These are phyloP conservation scores for Notholithocarpus densiflorus DNA, from an alignment of 306 rosid genomes.

Conservation along the genomic window DNA sequence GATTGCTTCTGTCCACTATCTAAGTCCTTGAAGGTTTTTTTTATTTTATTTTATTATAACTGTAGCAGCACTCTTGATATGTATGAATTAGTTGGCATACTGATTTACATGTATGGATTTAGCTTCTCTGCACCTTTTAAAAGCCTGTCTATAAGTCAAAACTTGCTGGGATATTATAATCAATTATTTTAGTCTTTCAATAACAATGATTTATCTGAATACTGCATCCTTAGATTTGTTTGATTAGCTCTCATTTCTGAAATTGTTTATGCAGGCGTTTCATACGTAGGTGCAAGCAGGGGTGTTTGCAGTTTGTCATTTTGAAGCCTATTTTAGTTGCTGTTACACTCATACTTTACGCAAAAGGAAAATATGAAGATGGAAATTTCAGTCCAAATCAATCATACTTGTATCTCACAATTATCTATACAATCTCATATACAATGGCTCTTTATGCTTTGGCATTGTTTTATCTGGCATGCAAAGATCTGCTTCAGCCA, in stretches of 20 bases:
- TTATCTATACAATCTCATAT: conserved; percentile 83
- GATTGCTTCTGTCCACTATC: no score
- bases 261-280: conserved; percentile 75
- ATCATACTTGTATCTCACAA: conserved; percentile 89
- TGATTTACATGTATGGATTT: background rate
- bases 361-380: conserved; percentile 81
- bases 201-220: conserved; percentile 9
- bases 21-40: no score
- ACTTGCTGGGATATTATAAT: background rate
- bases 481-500: conserved; percentile 97
- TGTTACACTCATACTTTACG: conserved; percentile 80
- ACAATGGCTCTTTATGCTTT: conserved; percentile 88
- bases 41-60: no score
- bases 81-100: background rate
- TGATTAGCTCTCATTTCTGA: conserved; percentile 14
- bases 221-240: conserved; percentile 6
- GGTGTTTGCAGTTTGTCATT: conserved; percentile 94
- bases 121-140: background rate
- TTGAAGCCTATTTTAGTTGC: conserved; percentile 89
- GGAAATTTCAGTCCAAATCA: conserved; percentile 89
- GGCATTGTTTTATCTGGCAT: conserved; percentile 88
- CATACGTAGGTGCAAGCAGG: conserved; percentile 98
- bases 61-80: no score
- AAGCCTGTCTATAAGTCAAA: background rate
- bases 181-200: conserved; percentile 6